These are phyloP conservation scores for Tolypocladium tropicale DNA, from an alignment of 2,329 filamentous ascomycete species.

Conservation along the genomic window DNA sequence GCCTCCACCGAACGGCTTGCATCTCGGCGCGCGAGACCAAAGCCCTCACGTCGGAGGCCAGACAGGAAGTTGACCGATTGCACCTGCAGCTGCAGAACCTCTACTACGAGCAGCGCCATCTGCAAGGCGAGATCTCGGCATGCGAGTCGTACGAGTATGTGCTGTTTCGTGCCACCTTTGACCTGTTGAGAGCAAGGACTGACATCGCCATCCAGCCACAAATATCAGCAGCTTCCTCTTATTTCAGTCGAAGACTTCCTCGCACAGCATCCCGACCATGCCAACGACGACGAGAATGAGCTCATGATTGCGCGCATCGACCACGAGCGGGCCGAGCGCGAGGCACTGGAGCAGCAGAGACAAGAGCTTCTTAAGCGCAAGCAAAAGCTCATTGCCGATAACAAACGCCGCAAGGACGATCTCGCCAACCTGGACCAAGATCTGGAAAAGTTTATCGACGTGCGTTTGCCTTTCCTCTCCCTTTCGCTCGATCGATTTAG, in stretches of 20 bases:
- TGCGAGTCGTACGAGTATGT: constrained; percentile 88
- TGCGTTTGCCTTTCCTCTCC: constrained; percentile 28
- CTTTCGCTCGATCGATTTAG: background rate
- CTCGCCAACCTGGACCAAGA: constrained; percentile 84
- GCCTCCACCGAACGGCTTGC: constrained; percentile 72
- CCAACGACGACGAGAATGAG: constrained; percentile 62
- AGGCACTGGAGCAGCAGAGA: constrained; percentile 75
- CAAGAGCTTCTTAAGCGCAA: constrained; percentile 62
- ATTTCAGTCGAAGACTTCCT: constrained; percentile 79
- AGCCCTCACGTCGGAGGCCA: constrained; percentile 70
- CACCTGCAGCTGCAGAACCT: constrained; percentile 92
- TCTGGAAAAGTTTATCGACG: constrained; percentile 88
- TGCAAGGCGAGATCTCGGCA: constrained; percentile 79
- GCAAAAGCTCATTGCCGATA: constrained; percentile 55
- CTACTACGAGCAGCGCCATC: constrained; percentile 88
- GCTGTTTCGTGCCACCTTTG: background rate
- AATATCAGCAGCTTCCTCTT: constrained; percentile 76
- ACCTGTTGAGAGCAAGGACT: background rate
- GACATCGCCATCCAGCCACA: constrained; percentile 53
- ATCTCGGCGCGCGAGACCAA: constrained; percentile 80
- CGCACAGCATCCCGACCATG: constrained; percentile 61
- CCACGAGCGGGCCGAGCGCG: constrained; percentile 76
- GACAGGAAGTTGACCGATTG: constrained; percentile 82
- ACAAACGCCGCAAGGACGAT: constrained; percentile 90
- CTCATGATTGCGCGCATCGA: constrained; percentile 87